Base-by-base conservation (phyloP, 495 filamentous ascomycete genomes). In the Penicillium taxi region DNA sequence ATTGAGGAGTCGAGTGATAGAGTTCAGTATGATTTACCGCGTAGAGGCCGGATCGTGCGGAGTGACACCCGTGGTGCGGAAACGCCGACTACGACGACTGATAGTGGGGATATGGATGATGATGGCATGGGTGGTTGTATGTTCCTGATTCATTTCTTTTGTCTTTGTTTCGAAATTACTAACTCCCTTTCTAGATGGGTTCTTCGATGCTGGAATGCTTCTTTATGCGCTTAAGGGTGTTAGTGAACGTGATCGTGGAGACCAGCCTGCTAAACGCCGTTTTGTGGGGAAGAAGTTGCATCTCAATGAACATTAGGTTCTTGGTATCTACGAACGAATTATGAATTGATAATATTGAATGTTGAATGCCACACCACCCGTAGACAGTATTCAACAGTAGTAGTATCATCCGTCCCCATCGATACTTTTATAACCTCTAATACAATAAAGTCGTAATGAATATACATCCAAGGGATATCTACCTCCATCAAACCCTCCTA, bases 121-220 rank as follows among this genome's bases (percentile, higher is more conserved):
- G 88, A 95, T 57, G 86, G 86, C 30, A 69, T 94, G 57, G 88
- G 88, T 32, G 88, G 88, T 48, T 95, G 87, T 94, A 75, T 81
- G 87, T 78, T 27, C 43, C 35, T 23, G 35, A 32, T 18, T 42
- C 12, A 13, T 26, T 42, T 44, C 20, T 47, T 15, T 21, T 32
- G 25, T 42, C 33, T 26, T 24, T 4, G 26, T 34, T 27, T 2
- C 2, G 2, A 19, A 11, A 29, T 17, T 29, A 23, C 39, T 39
- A 18, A 47, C 44, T 35, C 14, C 38, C 55, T 26, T 6, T 37
- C 19, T 48, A 95, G 88, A 95, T 69, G 88, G 88, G 24, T 94
- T 95, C 71, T 95, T 95, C 63, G 88, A 95, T 63, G 86, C 88
- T 2, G 88, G 88, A 21, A 90, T 94, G 85, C 73, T 95, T 5